Conservation (phyloP, 352 stramenopile species). For the Pythium aristosporum region DNA sequence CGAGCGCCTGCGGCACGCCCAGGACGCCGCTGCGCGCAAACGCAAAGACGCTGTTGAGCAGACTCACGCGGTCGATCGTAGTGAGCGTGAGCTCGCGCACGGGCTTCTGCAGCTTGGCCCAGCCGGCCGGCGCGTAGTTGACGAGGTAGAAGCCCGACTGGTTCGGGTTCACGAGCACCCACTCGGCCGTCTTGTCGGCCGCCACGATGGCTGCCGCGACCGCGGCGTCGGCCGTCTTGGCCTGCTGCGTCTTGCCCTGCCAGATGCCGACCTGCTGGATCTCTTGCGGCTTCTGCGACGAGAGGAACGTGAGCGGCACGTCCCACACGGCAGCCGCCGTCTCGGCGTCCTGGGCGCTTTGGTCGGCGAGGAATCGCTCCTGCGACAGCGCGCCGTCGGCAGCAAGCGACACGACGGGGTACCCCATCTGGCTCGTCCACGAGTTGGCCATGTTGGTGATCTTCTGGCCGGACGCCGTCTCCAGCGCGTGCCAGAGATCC, state of each 20-base stretch:
- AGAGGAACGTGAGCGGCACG: slow-evolving; percentile 80
- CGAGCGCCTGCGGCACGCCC: slow-evolving; percentile 46
- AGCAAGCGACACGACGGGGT: slow-evolving; percentile 88
- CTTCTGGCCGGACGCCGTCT: slow-evolving; percentile 87
- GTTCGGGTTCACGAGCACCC: slow-evolving; percentile 96
- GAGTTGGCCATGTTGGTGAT: slow-evolving; percentile 91
- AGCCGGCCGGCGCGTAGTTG: slow-evolving; percentile 89
- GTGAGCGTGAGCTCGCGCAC: slow-evolving; percentile 51
- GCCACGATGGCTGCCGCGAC: slow-evolving; percentile 59
- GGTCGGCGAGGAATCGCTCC: slow-evolving; percentile 89
- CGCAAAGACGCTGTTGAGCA: slow-evolving; percentile 92
- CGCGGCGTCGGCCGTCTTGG: slow-evolving; percentile 66
- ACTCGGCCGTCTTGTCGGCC: slow-evolving; percentile 49
- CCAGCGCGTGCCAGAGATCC: slow-evolving; percentile 94
- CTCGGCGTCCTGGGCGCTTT: slow-evolving; percentile 58
- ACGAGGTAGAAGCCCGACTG: slow-evolving; percentile 95
- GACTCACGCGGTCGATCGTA: slow-evolving; percentile 88
- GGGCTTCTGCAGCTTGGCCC: slow-evolving; percentile 71
- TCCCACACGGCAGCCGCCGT: slow-evolving; percentile 66
- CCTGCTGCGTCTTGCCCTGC: slow-evolving; percentile 55
- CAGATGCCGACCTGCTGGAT: slow-evolving; percentile 71
- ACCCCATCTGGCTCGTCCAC: slow-evolving; percentile 95
- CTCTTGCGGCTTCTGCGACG: slow-evolving; percentile 36
- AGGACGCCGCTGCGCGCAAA: slow-evolving; percentile 72
- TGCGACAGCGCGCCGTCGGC: slow-evolving; percentile 82